phyloP scores from a whole-genome alignment of 257 asterid species.

The Rehmannia glutinosa region DNA sequence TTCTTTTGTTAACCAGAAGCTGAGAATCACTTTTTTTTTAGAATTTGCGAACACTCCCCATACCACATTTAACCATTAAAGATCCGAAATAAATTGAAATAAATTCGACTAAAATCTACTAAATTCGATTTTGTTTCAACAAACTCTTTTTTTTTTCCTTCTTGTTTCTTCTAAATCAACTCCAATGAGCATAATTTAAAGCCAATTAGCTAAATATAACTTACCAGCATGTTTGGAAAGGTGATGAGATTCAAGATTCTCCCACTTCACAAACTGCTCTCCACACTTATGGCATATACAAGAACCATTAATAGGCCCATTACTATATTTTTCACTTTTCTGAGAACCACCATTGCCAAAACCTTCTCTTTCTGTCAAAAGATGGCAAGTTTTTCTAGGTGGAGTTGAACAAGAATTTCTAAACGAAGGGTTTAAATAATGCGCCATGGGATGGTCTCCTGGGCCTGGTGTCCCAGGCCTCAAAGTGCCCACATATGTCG shows the following conservation, averaged over 20 bases:
- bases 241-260: slow-evolving; percentile 80
- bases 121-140: too few species aligned
- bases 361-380: slow-evolving; percentile 29
- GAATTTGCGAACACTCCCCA: too few species aligned
- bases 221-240: slow-evolving; percentile 87
- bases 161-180: too few species aligned
- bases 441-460: slow-evolving; percentile 55
- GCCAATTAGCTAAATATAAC: not conserved
- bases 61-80: too few species aligned
- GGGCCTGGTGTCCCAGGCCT: slow-evolving; percentile 90
- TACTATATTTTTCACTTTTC: slow-evolving; percentile 38
- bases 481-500: slow-evolving; percentile 53
- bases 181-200: too few species aligned
- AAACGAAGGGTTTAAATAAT: slow-evolving; percentile 57
- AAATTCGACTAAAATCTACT: too few species aligned
- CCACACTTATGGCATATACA: slow-evolving; percentile 74
- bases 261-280: slow-evolving; percentile 79
- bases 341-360: not conserved
- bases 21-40: too few species aligned
- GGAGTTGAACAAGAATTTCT: slow-evolving; percentile 37
- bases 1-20: too few species aligned
- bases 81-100: too few species aligned
- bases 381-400: slow-evolving; percentile 36
- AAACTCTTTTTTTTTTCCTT: too few species aligned
- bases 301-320: slow-evolving; percentile 38